phyloP scores from a whole-genome alignment of 1,284 basidiomycete genomes.

The Cyathus olla region DNA sequence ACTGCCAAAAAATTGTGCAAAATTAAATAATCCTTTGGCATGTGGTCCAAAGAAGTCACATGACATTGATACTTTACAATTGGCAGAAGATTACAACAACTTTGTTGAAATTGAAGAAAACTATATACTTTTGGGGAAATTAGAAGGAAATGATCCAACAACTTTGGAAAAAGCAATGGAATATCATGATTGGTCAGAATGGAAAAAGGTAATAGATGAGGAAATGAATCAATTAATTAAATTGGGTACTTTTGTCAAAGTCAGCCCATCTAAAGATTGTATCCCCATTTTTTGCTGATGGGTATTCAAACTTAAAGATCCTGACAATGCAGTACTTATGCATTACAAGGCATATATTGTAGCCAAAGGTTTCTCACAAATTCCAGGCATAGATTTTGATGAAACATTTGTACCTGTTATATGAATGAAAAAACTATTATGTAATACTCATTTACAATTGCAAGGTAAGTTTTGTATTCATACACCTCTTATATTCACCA shows the following conservation, averaged over 20 bases:
- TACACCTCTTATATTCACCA: no score
- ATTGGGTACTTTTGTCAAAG: neutral
- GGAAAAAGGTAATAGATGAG: neutral
- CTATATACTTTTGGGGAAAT: neutral
- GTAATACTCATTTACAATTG: no score
- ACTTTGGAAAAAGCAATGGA: neutral
- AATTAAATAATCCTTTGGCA: no score
- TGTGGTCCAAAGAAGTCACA: no score
- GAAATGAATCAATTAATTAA: neutral
- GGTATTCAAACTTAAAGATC: constrained; percentile 13
- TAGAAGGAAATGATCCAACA: neutral
- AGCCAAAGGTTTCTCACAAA: constrained; percentile 15
- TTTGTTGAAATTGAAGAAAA: neutral
- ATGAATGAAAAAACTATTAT: no score
- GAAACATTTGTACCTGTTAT: constrained; percentile 18
- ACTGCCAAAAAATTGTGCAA: no score
- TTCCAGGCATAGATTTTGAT: constrained; percentile 11
- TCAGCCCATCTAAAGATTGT: neutral
- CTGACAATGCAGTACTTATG: constrained; percentile 2
- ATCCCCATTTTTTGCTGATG: neutral
- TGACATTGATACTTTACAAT: no score
- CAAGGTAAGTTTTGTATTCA: no score
- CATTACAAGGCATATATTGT: constrained; percentile 14
- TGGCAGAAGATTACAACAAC: neutral
- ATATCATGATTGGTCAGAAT: neutral